phyloP scores from a whole-genome alignment of 1,139 yeast species.

The Yamadazyma songkhlaensis region DNA sequence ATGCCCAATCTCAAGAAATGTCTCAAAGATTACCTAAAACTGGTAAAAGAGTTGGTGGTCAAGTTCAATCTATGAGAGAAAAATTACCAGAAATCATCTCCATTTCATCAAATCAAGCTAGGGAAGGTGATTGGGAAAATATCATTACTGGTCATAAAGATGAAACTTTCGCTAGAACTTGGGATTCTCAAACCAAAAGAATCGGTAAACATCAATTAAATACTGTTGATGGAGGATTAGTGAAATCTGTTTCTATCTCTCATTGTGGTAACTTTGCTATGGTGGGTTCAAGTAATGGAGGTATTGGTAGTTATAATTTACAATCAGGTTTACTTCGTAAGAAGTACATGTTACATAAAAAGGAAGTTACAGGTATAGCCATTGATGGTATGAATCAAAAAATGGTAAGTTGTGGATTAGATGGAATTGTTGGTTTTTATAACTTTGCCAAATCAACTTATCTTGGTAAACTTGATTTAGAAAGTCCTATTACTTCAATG shows the following conservation, averaged over 20 bases:
- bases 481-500: slow-evolving; percentile 76
- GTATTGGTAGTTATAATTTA: slow-evolving; percentile 83
- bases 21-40: slow-evolving; percentile 71
- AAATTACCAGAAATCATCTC: slow-evolving; percentile 77
- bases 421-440: slow-evolving; percentile 86
- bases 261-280: slow-evolving; percentile 95
- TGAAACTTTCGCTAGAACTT: slow-evolving; percentile 81
- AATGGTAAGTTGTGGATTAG: slow-evolving; percentile 85
- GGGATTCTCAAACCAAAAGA: slow-evolving; percentile 83
- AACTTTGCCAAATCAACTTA: slow-evolving; percentile 73
- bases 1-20: slow-evolving; percentile 92
- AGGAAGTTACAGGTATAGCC: slow-evolving; percentile 84
- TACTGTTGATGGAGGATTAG: slow-evolving; percentile 79
- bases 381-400: slow-evolving; percentile 86
- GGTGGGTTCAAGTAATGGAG: slow-evolving; percentile 88
- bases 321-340: slow-evolving; percentile 85
- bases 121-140: slow-evolving; percentile 95
- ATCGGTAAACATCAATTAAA: slow-evolving; percentile 70
- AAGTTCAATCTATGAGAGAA: slow-evolving; percentile 46
- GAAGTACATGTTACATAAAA: slow-evolving; percentile 64
- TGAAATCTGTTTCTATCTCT: slow-evolving; percentile 76
- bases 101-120: slow-evolving; percentile 71
- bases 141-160: slow-evolving; percentile 89
- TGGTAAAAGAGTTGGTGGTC: slow-evolving; percentile 61
- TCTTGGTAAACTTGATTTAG: slow-evolving; percentile 65